Evolutionary conservation across 352 stramenopile species (phyloP).

Genomic region (Phytophthora idaei): DNA sequence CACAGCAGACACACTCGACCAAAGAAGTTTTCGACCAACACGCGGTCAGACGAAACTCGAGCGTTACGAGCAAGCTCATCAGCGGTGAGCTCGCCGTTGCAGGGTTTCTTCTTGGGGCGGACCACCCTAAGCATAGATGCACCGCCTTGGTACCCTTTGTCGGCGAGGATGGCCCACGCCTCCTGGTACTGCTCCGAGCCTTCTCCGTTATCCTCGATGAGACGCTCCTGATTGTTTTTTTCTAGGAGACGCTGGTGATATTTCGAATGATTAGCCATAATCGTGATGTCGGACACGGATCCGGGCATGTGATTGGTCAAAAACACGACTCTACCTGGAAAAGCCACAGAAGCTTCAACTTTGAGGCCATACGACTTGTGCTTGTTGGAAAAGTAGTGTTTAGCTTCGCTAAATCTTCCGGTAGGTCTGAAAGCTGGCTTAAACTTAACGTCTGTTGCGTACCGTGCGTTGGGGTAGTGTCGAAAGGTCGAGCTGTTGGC

Average conservation of each 20-base stretch:
- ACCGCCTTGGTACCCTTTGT: slow-evolving; percentile 6
- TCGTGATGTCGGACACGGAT: slow-evolving; percentile 13
- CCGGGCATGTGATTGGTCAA: slow-evolving; percentile 12
- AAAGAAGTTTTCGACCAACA: slow-evolving; percentile 23
- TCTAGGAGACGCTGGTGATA: slow-evolving; percentile 4
- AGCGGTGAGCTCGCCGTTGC: not conserved
- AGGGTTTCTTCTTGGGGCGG: not conserved
- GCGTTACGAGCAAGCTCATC: slow-evolving; percentile 21
- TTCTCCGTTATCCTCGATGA: slow-evolving; percentile 9
- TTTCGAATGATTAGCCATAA: slow-evolving; percentile 8
- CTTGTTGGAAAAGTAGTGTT: slow-evolving; percentile 13
- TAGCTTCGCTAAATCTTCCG: slow-evolving; percentile 2
- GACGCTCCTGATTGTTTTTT: slow-evolving; percentile 5
- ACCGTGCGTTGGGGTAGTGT: slow-evolving; percentile 12
- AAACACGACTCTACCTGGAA: slow-evolving; percentile 6
- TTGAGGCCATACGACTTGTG: slow-evolving; percentile 15
- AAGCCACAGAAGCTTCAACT: slow-evolving; percentile 2
- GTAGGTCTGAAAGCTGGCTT: slow-evolving; percentile 6
- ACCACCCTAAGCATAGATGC: not conserved
- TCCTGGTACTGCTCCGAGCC: slow-evolving; percentile 2
- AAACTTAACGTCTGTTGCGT: slow-evolving; percentile 15
- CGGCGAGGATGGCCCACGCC: not conserved
- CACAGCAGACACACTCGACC: slow-evolving; percentile 21
- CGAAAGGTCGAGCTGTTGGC: slow-evolving; percentile 5
- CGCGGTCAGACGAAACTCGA: slow-evolving; percentile 21